These are phyloP conservation scores for Penicillium sp. DNA, from an alignment of 2,329 filamentous ascomycete genomes.

Conservation along the genomic window DNA sequence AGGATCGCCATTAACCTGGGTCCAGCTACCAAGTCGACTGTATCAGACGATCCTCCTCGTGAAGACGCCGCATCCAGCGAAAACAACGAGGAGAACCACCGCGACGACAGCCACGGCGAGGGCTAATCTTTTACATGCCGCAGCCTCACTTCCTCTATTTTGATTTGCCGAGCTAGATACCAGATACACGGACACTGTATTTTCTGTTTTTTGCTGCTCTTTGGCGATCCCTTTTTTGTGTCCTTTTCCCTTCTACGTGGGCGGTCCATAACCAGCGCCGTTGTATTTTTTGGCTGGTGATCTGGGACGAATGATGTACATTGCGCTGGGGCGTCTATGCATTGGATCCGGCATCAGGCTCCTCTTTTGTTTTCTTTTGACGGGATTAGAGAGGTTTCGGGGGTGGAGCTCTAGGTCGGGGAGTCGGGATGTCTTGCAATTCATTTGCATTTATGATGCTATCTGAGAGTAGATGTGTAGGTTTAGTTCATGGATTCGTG, in stretches of 20 bases:
- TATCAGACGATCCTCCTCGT: constrained; percentile 16
- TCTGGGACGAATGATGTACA: constrained; percentile 21
- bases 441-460: constrained; percentile 8
- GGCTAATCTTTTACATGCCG: neutral
- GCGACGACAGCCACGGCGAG: constrained; percentile 23
- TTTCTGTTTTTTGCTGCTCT: constrained; percentile 11
- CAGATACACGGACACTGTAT: constrained; percentile 12
- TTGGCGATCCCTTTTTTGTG: constrained; percentile 12
- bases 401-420: constrained; percentile 7
- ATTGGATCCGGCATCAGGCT: constrained; percentile 15
- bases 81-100: constrained; percentile 28
- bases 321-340: constrained; percentile 26
- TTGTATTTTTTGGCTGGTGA: constrained; percentile 10
- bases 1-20: constrained; percentile 41
- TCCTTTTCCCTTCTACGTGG: constrained; percentile 6
- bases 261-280: constrained; percentile 9
- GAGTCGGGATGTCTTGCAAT: constrained; percentile 12
- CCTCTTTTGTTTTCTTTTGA: constrained; percentile 6
- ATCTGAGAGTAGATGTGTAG: no score
- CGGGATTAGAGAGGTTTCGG: constrained; percentile 10
- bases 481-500: neutral
- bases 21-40: constrained; percentile 23
- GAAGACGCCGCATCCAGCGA: constrained; percentile 15
- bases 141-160: neutral
- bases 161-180: constrained; percentile 20